A percentile compares a stretch with the other conserved stretches of the same genome.
phyloP scores from a whole-genome alignment of 805 yeast species.

The Candida anglica region DNA sequence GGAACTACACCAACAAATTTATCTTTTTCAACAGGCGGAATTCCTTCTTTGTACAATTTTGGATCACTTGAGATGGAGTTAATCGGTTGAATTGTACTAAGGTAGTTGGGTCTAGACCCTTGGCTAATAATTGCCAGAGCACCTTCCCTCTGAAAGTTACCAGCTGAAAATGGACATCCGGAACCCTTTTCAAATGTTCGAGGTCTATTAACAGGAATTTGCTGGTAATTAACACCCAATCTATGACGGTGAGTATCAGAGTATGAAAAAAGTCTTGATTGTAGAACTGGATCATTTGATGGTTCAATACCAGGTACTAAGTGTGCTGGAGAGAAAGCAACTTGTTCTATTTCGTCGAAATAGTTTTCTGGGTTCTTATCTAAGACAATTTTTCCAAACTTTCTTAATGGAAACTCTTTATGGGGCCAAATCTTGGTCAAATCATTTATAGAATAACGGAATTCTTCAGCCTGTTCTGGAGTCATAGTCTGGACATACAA shows the following conservation, averaged over 20 bases:
- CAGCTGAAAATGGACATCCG: slow-evolving; percentile 23
- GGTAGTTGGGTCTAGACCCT: slow-evolving; percentile 49
- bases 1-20: slow-evolving; percentile 32
- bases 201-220: slow-evolving; percentile 59
- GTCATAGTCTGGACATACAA: slow-evolving; percentile 58
- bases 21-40: slow-evolving; percentile 15
- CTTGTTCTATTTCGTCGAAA: slow-evolving; percentile 62
- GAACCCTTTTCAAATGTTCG: slow-evolving; percentile 16
- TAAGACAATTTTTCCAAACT: slow-evolving; percentile 51
- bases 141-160: slow-evolving; percentile 22
- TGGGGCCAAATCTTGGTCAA: slow-evolving; percentile 60
- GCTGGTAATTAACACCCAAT: slow-evolving; percentile 65
- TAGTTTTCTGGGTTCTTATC: slow-evolving; percentile 56
- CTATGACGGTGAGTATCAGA: slow-evolving; percentile 86
- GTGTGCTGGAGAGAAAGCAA: slow-evolving; percentile 81
- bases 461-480: slow-evolving; percentile 51
- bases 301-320: slow-evolving; percentile 83
- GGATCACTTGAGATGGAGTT: slow-evolving; percentile 17
- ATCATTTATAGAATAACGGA: slow-evolving; percentile 46
- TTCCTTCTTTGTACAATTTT: slow-evolving; percentile 13
- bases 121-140: slow-evolving; percentile 20
- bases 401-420: slow-evolving; percentile 49
- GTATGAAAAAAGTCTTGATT: slow-evolving; percentile 76
- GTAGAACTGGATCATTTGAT: slow-evolving; percentile 80
- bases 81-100: slow-evolving; percentile 37